phyloP scores from a whole-genome alignment of 75 land plant genomes.

The Sequoia sempervirens region DNA sequence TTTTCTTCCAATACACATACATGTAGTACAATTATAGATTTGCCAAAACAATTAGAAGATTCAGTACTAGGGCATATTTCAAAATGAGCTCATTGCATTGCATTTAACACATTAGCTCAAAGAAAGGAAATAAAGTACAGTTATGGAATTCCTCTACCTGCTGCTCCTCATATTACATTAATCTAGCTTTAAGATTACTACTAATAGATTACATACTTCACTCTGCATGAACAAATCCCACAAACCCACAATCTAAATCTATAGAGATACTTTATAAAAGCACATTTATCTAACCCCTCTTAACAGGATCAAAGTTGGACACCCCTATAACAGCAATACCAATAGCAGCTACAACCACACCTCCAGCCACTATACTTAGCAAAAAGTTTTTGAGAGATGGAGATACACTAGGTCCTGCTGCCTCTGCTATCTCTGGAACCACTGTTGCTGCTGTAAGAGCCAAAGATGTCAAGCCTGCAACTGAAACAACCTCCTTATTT shows the following conservation, averaged over 20 bases:
- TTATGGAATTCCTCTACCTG: not conserved
- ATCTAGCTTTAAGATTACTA: not conserved
- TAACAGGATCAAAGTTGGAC: conserved; percentile 84
- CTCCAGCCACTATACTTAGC: conserved; percentile 79
- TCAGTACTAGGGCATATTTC: not conserved
- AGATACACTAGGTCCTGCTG: conserved; percentile 56
- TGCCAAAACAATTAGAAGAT: not conserved
- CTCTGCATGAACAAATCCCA: not conserved
- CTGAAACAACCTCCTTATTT: conserved; percentile 31
- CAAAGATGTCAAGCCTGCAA: conserved; percentile 44
- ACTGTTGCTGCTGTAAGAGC: conserved; percentile 55
- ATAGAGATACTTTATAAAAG: not conserved
- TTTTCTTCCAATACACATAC: no score
- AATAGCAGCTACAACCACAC: conserved; percentile 45
- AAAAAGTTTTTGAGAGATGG: conserved; percentile 82
- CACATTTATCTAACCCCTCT: conserved; percentile 32
- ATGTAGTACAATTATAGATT: not conserved
- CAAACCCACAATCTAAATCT: not conserved
- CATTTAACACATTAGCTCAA: conserved; percentile 1
- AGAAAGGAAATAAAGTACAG: not conserved
- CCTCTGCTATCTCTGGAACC: conserved; percentile 74
- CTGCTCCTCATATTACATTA: not conserved
- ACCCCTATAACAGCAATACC: conserved; percentile 68
- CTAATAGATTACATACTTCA: not conserved
- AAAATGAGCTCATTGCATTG: not conserved